Evolutionary conservation across 2,329 filamentous ascomycete species (phyloP).

Genomic region (Beauveria varroae): DNA sequence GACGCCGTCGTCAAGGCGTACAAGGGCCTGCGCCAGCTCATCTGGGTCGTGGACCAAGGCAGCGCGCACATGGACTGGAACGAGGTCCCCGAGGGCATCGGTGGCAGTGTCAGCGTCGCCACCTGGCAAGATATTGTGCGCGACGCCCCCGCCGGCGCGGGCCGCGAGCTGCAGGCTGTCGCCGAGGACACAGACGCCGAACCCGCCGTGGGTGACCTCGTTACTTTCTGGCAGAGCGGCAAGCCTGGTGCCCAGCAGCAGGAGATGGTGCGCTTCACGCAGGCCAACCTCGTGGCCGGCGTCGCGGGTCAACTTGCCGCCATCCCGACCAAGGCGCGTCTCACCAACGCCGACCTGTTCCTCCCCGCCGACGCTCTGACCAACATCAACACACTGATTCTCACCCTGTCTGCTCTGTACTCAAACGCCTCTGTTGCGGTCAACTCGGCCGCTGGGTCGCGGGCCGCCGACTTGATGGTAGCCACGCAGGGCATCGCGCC

Average conservation of each 20-base stretch:
- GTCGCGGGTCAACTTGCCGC: conserved; percentile 70
- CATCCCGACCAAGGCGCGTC: conserved; percentile 66
- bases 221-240: conserved; percentile 58
- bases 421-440: conserved; percentile 79
- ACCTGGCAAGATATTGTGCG: conserved; percentile 89
- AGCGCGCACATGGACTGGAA: conserved; percentile 95
- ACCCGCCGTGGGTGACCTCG: conserved; percentile 36
- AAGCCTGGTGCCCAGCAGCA: conserved; percentile 40
- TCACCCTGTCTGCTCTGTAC: conserved; percentile 77
- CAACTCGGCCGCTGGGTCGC: conserved; percentile 73
- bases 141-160: conserved; percentile 53
- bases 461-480: conserved; percentile 60
- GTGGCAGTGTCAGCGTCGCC: conserved; percentile 68
- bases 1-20: conserved; percentile 63
- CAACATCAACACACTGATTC: conserved; percentile 67
- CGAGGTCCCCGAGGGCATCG: conserved; percentile 70
- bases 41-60: conserved; percentile 90
- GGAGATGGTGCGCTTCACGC: conserved; percentile 75
- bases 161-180: conserved; percentile 55
- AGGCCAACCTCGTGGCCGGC: conserved; percentile 79
- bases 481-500: conserved; percentile 70
- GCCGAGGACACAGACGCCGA: conserved; percentile 43
- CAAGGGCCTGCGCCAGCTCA: conserved; percentile 63
- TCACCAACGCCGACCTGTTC: conserved; percentile 71
- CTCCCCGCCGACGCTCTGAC: conserved; percentile 77